Percentiles rank a stretch among this genome's conserved stretches.
Conservation (phyloP, 768 basidiomycete genomes). For the Kwoniella mangroviensis region DNA sequence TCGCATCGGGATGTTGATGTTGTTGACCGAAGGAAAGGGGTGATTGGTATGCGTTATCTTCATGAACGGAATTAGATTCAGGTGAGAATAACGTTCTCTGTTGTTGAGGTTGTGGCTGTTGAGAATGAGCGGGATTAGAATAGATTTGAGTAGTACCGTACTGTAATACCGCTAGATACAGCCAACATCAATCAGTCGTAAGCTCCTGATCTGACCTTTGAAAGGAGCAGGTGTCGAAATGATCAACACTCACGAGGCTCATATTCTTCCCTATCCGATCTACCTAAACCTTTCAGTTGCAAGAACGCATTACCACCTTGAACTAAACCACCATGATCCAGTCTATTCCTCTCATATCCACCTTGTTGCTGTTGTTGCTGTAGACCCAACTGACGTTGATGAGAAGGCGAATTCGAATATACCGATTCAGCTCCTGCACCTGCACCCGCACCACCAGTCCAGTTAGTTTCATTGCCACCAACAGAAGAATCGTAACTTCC, state of each 20-base stretch:
- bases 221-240: too few relatives aligned
- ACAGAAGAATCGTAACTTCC: constrained; percentile 30
- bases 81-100: constrained; percentile 25
- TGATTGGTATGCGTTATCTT: constrained; percentile 12
- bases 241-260: constrained; percentile 26
- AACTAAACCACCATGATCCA: constrained; percentile 13
- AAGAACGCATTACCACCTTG: background rate
- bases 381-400: constrained; percentile 19
- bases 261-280: constrained; percentile 31
- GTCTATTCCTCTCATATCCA: constrained; percentile 16
- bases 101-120: constrained; percentile 20
- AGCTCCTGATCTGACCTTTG: too few relatives aligned
- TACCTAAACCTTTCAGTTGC: constrained; percentile 6
- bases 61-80: constrained; percentile 10
- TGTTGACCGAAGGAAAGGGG: constrained; percentile 1
- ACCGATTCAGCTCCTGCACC: constrained; percentile 12
- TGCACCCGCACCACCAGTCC: constrained; percentile 2
- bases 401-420: constrained; percentile 19
- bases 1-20: constrained; percentile 31
- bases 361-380: constrained; percentile 6
- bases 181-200: background rate
- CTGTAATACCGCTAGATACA: constrained; percentile 16
- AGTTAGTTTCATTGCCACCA: background rate
- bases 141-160: constrained; percentile 20
- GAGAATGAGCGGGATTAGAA: constrained; percentile 16